phyloP scores from a whole-genome alignment of 2,329 filamentous ascomycete species.

The Aspergillus sergii region DNA sequence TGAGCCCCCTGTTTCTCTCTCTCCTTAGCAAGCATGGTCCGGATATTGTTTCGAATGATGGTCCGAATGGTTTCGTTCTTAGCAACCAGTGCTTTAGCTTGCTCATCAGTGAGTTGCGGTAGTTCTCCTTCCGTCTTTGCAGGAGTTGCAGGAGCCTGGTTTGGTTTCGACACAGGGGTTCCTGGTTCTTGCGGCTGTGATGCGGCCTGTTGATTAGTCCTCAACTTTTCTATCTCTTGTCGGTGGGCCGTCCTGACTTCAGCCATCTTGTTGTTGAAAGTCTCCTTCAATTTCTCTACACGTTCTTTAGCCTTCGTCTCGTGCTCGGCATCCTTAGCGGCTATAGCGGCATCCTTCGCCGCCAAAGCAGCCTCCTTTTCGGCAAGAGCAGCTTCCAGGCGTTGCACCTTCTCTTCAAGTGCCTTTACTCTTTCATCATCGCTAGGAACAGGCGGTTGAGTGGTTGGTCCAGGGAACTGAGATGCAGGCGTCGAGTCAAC shows the following conservation, averaged over 20 bases:
- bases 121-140: conserved; percentile 38
- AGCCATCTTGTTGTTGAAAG: conserved; percentile 68
- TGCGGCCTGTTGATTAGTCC: conserved; percentile 42
- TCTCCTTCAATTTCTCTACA: conserved; percentile 64
- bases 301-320: conserved; percentile 53
- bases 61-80: conserved; percentile 53
- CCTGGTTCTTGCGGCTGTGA: conserved; percentile 24
- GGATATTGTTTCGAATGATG: conserved; percentile 62
- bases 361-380: conserved; percentile 50
- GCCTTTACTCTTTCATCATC: conserved; percentile 62
- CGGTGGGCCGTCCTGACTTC: conserved; percentile 56
- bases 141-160: conserved; percentile 32
- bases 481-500: conserved; percentile 35
- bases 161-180: conserved; percentile 23
- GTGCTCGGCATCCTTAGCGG: conserved; percentile 53
- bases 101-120: conserved; percentile 50
- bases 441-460: conserved; percentile 25
- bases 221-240: conserved; percentile 53
- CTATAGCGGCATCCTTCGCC: conserved; percentile 50
- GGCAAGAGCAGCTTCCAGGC: conserved; percentile 54
- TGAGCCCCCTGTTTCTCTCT: conserved; percentile 45
- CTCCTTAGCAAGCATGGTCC: conserved; percentile 46
- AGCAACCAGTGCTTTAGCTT: conserved; percentile 53
- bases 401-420: conserved; percentile 62
- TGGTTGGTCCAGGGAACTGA: conserved; percentile 32